Conservation (phyloP, 2,329 filamentous ascomycete species). For the Phialophora macrospora region DNA sequence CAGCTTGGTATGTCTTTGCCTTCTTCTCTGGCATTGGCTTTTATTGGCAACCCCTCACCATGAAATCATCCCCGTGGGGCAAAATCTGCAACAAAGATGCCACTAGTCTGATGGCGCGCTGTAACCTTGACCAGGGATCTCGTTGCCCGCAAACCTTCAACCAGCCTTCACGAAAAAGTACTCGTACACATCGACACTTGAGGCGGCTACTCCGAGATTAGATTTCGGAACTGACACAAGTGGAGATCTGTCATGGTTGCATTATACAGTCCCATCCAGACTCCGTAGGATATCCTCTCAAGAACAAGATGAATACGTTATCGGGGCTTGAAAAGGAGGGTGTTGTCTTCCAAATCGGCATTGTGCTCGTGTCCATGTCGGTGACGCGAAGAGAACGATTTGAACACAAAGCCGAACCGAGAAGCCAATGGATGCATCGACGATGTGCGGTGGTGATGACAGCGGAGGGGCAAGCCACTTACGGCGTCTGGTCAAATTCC, state of each 20-base stretch:
- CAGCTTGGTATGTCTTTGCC: conserved; percentile 14
- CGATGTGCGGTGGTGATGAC: background rate
- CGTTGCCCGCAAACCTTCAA: background rate
- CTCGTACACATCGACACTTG: background rate
- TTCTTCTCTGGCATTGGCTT: conserved; percentile 3
- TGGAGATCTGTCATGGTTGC: conserved; percentile 10
- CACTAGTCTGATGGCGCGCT: conserved; percentile 14
- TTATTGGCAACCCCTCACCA: conserved; percentile 8
- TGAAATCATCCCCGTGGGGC: conserved; percentile 17
- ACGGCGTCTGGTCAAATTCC: background rate
- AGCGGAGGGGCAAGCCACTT: background rate
- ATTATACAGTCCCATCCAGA: background rate
- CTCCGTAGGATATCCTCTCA: background rate
- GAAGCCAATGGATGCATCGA: background rate
- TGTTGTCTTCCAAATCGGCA: background rate
- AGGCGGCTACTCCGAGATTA: conserved; percentile 18
- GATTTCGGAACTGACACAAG: conserved; percentile 19
- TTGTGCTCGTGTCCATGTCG: background rate
- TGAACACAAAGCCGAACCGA: background rate
- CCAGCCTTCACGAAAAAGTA: conserved; percentile 5
- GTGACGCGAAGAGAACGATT: background rate
- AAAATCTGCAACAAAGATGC: conserved; percentile 10
- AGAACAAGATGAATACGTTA: background rate
- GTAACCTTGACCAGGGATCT: conserved; percentile 23
- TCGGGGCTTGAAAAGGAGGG: background rate